Evolutionary conservation across 2,329 filamentous ascomycete genomes (phyloP), one percentile per base, ranked within the genome.

Genomic region (Fusarium circinatum): DNA sequence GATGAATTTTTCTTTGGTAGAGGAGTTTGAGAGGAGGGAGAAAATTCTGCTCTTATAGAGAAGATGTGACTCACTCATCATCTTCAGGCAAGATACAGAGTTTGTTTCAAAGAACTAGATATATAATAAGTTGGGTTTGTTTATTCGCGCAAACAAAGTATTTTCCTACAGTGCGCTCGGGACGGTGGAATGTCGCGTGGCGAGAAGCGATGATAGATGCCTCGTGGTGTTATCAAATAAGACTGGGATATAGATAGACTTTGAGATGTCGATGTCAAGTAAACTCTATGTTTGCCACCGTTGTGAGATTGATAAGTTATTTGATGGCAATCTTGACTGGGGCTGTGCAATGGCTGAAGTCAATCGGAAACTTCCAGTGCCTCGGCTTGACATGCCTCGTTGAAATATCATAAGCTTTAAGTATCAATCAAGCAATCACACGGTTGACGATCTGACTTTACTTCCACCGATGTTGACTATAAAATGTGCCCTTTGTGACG

Each of bases 401-500:
- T 22, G 20, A 48, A 0, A 4, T 30, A 2, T 22, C 26, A 11
- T 48, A 48, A 30, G 26, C 20, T 30, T 30, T 6, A 6, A n/a
- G 1, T 22, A 47, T 4, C 13, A 22, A 28, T 22, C 13, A 15
- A 17, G 18, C 12, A 2, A 17, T 9, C 7, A 18, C 1, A 30
- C 4, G 7, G 3, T 13, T 17, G 28, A 17, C 10, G 7, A 5
- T 18, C 10, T n/a, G 7, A 13, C 5, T 18, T n/a, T 17, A 12
- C 4, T 30, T 30, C 10, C 4, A 22, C 28, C 3, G 3, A 12
- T n/a, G 14, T 6, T 17, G 3, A 11, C 8, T 30, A 17, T 4
- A 15, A n/a, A 5, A n/a, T 18, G 5, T 8, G 5, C 15, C 8
- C 9, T 17, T 6, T 8, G 2, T 8, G 7, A 7, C 1, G 4